These are phyloP conservation scores for Beauveria medogensis DNA, from an alignment of 2,329 filamentous ascomycete genomes.

Conservation along the genomic window DNA sequence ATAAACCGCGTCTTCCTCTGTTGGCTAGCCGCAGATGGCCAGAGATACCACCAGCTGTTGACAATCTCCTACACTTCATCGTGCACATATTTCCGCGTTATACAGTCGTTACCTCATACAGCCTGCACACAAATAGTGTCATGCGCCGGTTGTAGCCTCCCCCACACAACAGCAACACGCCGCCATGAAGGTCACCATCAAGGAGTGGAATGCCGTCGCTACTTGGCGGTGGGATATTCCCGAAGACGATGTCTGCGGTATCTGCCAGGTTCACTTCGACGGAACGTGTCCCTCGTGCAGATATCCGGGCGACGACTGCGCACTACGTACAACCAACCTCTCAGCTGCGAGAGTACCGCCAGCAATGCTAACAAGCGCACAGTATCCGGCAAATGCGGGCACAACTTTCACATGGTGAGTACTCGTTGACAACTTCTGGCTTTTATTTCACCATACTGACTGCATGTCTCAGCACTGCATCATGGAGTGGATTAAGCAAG, in stretches of 20 bases:
- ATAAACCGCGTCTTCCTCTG: background rate
- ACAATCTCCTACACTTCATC: background rate
- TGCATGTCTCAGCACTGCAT: constrained; percentile 70
- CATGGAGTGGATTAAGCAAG: constrained; percentile 90
- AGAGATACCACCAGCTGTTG: background rate
- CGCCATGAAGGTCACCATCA: constrained; percentile 90
- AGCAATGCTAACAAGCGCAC: constrained; percentile 13
- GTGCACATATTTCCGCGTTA: background rate
- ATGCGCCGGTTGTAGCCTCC: background rate
- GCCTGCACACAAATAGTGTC: background rate
- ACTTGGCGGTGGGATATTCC: constrained; percentile 98
- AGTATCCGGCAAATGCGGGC: constrained; percentile 95
- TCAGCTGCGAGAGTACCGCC: too few species aligned
- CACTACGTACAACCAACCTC: constrained; percentile 56
- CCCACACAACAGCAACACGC: background rate
- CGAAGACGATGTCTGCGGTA: constrained; percentile 95
- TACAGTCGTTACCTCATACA: too few species aligned
- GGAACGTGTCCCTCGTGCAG: constrained; percentile 97
- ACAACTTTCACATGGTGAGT: constrained; percentile 92
- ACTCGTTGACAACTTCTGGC: background rate
- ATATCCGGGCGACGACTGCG: constrained; percentile 94
- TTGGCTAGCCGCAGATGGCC: background rate
- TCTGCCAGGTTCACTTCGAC: constrained; percentile 96
- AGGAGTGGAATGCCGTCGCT: constrained; percentile 86
- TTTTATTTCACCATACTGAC: background rate